Evolutionary conservation across 2,329 filamentous ascomycete species (phyloP).

Genomic region (Cordyceps tenuipes): DNA sequence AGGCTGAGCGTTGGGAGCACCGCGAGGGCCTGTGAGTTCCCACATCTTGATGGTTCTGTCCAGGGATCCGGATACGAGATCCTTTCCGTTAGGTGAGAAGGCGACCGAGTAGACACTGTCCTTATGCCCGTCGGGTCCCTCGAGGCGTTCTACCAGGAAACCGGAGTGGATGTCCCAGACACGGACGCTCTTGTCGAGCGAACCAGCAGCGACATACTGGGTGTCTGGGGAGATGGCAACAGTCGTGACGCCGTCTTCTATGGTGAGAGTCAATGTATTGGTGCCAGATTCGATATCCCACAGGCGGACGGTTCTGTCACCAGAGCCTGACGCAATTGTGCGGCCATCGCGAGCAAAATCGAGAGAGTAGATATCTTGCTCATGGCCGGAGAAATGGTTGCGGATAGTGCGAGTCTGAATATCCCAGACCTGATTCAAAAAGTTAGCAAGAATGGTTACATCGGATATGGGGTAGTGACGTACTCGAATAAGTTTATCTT

Average conservation of each 20-base stretch:
- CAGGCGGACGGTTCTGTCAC: conserved; percentile 86
- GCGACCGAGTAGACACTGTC: conserved; percentile 96
- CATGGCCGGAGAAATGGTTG: conserved; percentile 90
- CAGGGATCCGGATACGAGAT: conserved; percentile 87
- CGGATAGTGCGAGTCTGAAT: conserved; percentile 76
- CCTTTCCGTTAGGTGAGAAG: conserved; percentile 86
- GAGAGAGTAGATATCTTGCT: conserved; percentile 96
- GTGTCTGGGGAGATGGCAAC: conserved; percentile 96
- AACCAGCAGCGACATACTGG: conserved; percentile 88
- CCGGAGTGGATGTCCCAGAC: conserved; percentile 91
- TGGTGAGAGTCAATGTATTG: conserved; percentile 76
- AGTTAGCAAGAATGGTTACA: conserved; percentile 6
- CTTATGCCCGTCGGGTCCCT: conserved; percentile 90
- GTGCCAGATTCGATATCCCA: conserved; percentile 88
- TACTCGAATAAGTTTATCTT: conserved; percentile 94
- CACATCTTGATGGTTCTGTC: conserved; percentile 99
- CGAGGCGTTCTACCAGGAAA: conserved; percentile 80
- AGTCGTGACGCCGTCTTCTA: conserved; percentile 95
- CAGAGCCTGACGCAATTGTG: conserved; percentile 90
- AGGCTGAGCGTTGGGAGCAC: conserved; percentile 55
- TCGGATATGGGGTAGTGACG: conserved; percentile 25
- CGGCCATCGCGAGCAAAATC: conserved; percentile 92
- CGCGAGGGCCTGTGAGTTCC: conserved; percentile 72
- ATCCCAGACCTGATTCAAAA: conserved; percentile 71
- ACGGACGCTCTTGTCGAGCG: conserved; percentile 92